Percentiles rank a stretch among this genome's conserved stretches.
phyloP scores from a whole-genome alignment of 2,329 filamentous ascomycete species.

The Chalaropsis thielavioides region DNA sequence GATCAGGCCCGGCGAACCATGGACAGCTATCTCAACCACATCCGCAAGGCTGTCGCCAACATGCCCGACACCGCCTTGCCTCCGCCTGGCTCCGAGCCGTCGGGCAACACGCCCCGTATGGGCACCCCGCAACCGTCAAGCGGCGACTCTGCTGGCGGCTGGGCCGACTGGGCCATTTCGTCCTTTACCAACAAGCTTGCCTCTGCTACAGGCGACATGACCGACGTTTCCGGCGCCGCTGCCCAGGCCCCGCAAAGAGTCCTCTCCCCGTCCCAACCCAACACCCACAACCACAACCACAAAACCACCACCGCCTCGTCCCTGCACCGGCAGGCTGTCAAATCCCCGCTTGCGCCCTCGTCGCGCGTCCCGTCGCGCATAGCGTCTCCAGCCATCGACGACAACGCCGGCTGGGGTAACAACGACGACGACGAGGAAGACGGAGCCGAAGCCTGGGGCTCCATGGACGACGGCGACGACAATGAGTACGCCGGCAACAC shows the following conservation, averaged over 20 bases:
- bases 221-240: constrained; percentile 30
- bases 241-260: constrained; percentile 24
- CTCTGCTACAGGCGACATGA: constrained; percentile 72
- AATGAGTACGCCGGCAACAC: constrained; percentile 21
- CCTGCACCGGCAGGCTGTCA: constrained; percentile 46
- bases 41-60: constrained; percentile 60
- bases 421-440: constrained; percentile 33
- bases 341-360: constrained; percentile 33
- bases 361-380: constrained; percentile 29
- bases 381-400: constrained; percentile 34
- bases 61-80: constrained; percentile 74
- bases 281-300: constrained; percentile 22
- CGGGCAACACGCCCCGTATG: constrained; percentile 52
- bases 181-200: constrained; percentile 94
- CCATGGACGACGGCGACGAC: constrained; percentile 41
- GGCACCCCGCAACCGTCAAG: constrained; percentile 51
- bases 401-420: constrained; percentile 24
- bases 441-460: constrained; percentile 64
- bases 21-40: constrained; percentile 68
- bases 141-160: constrained; percentile 41
- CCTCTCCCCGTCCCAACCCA: constrained; percentile 27
- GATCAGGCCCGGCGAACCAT: constrained; percentile 84
- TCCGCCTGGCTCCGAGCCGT: constrained; percentile 40
- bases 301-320: constrained; percentile 39
- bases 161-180: constrained; percentile 96